These are phyloP conservation scores for Penicillium maclennaniae DNA, from an alignment of 495 filamentous ascomycete genomes.

Conservation along the genomic window DNA sequence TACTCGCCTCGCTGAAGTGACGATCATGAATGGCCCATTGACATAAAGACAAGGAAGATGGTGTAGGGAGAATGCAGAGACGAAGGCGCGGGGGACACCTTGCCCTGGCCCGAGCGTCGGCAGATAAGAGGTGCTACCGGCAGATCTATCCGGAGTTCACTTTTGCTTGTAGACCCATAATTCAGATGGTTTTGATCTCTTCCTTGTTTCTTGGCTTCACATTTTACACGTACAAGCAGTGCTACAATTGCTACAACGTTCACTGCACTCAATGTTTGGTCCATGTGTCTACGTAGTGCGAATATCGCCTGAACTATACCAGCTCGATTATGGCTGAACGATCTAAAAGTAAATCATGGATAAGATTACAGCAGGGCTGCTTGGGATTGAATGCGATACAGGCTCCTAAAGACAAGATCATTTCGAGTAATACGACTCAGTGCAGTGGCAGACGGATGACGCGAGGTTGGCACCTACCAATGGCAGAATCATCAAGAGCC, in stretches of 20 bases:
- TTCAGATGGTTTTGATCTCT: no score
- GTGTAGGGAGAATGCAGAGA: constrained; percentile 5
- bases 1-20: constrained; percentile 39
- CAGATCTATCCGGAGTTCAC: constrained; percentile 14
- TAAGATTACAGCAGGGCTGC: not conserved
- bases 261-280: no score
- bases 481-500: constrained; percentile 36
- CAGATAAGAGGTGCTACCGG: constrained; percentile 24
- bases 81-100: constrained; percentile 11
- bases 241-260: no score
- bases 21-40: constrained; percentile 45
- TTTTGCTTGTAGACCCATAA: no score
- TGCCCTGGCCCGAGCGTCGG: constrained; percentile 27
- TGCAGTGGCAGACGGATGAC: constrained; percentile 19
- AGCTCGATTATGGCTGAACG: not conserved
- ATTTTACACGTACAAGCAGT: no score
- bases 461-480: constrained; percentile 41
- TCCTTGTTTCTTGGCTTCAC: no score
- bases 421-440: constrained; percentile 9
- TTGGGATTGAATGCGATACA: not conserved
- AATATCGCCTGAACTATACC: no score
- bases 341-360: not conserved
- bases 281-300: not conserved
- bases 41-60: constrained; percentile 12
- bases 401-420: constrained; percentile 14